Conservation (phyloP, 1,284 basidiomycete species). For the Xerocomus minutiporus region DNA sequence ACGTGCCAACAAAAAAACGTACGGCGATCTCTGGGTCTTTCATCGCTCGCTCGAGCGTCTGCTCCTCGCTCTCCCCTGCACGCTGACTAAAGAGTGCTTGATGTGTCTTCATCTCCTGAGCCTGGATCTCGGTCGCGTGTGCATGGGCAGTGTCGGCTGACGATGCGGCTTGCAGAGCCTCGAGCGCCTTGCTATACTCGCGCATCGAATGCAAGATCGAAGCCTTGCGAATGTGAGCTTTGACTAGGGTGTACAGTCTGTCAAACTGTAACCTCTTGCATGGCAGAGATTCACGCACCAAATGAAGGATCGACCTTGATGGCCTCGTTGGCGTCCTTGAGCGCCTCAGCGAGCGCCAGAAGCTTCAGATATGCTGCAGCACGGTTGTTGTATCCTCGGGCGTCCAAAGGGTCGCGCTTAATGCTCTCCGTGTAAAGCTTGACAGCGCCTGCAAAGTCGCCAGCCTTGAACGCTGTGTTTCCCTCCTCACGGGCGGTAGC, state of each 20-base stretch:
- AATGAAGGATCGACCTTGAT: constrained; percentile 90
- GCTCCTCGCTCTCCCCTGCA: constrained; percentile 86
- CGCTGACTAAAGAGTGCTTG: constrained; percentile 79
- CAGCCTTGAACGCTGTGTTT: constrained; percentile 87
- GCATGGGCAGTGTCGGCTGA: constrained; percentile 75
- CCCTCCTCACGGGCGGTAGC: constrained; percentile 88
- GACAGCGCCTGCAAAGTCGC: constrained; percentile 89
- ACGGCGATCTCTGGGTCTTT: constrained; percentile 93
- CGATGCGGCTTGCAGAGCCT: constrained; percentile 71
- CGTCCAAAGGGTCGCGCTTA: constrained; percentile 89
- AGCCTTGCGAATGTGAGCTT: constrained; percentile 94
- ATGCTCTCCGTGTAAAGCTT: constrained; percentile 94
- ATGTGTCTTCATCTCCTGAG: constrained; percentile 77
- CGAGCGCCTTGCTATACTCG: constrained; percentile 84
- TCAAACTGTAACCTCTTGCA: not conserved
- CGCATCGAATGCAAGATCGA: constrained; percentile 88
- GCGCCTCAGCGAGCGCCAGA: constrained; percentile 87
- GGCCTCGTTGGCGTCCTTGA: constrained; percentile 93
- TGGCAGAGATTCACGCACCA: constrained; percentile 40
- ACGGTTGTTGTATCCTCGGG: constrained; percentile 95
- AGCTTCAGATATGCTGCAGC: constrained; percentile 97
- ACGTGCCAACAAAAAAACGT: constrained; percentile 33
- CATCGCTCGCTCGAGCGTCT: constrained; percentile 93
- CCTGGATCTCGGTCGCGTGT: constrained; percentile 77
- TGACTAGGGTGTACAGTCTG: constrained; percentile 50